These are phyloP conservation scores for Sergeia podlipaevii DNA, from an alignment of 208 protist species.

Conservation along the genomic window DNA sequence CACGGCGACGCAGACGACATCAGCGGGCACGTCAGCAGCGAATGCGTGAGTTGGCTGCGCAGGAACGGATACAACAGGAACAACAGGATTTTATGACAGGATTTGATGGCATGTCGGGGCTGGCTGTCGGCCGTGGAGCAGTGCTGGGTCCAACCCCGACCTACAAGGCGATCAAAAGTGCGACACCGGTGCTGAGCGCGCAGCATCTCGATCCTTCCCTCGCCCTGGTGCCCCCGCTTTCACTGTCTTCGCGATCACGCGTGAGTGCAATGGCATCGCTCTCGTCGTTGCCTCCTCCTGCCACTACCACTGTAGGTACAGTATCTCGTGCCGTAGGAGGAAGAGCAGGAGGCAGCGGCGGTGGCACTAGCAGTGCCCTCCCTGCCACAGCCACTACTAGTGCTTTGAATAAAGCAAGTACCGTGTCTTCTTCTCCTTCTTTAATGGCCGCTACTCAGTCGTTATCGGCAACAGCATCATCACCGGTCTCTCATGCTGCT, in stretches of 20 bases:
- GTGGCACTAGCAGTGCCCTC: too few species aligned
- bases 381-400: background rate
- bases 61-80: conserved; percentile 1
- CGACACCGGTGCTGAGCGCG: conserved; percentile 19
- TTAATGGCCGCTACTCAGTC: too few species aligned
- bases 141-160: conserved; percentile 36
- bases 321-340: too few species aligned
- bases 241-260: background rate
- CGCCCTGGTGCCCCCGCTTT: background rate
- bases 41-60: background rate
- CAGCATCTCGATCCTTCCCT: conserved; percentile 25
- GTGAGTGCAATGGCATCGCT: background rate
- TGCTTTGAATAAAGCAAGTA: background rate
- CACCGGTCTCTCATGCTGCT: background rate
- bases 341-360: background rate
- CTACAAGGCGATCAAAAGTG: conserved; percentile 66
- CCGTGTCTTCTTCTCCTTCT: background rate
- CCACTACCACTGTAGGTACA: too few species aligned
- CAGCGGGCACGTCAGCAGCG: conserved; percentile 13
- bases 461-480: too few species aligned
- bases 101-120: background rate
- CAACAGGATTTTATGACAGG: too few species aligned
- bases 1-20: conserved; percentile 32
- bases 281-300: too few species aligned
- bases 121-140: background rate